Conservation (phyloP, 768 basidiomycete genomes). For the Pleurotus citrinopileatus region DNA sequence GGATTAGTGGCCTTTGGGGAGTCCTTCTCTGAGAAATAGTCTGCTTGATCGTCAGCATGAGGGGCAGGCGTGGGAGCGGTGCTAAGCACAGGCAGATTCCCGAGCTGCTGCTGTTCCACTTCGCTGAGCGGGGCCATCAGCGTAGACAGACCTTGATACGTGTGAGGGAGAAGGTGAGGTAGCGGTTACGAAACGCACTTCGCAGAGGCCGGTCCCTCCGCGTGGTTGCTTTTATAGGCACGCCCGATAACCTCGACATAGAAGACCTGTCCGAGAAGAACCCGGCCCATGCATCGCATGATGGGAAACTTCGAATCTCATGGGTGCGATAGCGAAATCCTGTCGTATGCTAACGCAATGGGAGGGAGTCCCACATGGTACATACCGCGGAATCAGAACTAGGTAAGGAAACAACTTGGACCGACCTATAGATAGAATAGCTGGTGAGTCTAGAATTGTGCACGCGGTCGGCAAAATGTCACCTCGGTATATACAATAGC, state of each 20-base stretch:
- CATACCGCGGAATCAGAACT: not conserved
- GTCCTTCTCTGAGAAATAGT: not conserved
- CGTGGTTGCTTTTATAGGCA: not conserved
- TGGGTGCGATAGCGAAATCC: constrained; percentile 9
- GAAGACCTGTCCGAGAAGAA: constrained; percentile 9
- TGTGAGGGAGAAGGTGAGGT: not conserved
- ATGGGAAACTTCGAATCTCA: constrained; percentile 9
- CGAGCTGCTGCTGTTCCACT: constrained; percentile 5
- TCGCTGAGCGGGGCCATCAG: constrained; percentile 8
- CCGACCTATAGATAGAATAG: no score
- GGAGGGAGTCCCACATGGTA: constrained; percentile 6
- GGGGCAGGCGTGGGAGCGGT: not conserved
- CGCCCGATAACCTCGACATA: constrained; percentile 4
- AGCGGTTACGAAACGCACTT: not conserved
- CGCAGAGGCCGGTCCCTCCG: not conserved
- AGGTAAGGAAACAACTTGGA: not conserved
- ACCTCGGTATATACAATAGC: no score
- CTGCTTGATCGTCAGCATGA: not conserved
- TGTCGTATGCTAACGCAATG: constrained; percentile 6
- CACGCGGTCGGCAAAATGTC: no score
- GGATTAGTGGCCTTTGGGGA: not conserved
- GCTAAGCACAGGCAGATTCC: not conserved
- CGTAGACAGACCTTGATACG: not conserved
- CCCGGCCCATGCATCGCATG: constrained; percentile 4
- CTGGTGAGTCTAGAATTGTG: no score